phyloP scores from a whole-genome alignment of 108 stramenopile genomes.

The Pseudonitzschia multistriata region DNA sequence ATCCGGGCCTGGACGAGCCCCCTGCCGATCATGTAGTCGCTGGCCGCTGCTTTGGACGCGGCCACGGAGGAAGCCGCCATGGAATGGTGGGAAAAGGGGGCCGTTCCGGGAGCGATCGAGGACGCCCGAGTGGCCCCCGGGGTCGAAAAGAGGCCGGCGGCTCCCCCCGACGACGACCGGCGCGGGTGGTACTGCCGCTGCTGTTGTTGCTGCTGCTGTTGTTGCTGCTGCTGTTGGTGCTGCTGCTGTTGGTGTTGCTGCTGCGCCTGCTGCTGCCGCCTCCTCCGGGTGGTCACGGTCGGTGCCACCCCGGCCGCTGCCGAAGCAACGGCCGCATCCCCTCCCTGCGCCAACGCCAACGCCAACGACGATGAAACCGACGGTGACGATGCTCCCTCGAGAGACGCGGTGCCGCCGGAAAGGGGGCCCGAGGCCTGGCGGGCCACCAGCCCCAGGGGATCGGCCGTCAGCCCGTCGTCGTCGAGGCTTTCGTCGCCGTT shows the following conservation, averaged over 20 bases:
- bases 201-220: not conserved
- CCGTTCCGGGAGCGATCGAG: not conserved
- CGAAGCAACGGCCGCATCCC: not conserved
- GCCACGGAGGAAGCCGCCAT: not conserved
- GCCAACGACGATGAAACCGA: not conserved
- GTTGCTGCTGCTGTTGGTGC: not conserved
- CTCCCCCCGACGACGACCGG: not conserved
- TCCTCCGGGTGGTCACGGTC: not conserved
- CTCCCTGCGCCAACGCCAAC: not conserved
- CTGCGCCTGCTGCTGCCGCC: too few relatives aligned
- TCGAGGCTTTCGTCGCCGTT: not conserved
- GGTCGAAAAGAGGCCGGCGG: not conserved
- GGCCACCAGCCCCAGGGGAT: constrained; percentile 4
- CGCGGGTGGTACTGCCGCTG: not conserved
- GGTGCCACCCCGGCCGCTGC: not conserved
- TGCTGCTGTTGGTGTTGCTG: not conserved
- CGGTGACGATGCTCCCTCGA: not conserved
- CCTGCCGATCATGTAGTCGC: constrained; percentile 26
- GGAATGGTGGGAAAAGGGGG: not conserved
- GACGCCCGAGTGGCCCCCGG: not conserved
- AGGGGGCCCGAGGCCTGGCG: not conserved
- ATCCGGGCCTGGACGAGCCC: constrained; percentile 30
- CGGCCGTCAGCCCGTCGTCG: not conserved
- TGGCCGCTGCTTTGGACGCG: constrained; percentile 7
- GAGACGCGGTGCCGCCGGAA: not conserved